Base-by-base conservation (phyloP, 192 early-diverging fungal genomes). In the Coemansia sp. region DNA sequence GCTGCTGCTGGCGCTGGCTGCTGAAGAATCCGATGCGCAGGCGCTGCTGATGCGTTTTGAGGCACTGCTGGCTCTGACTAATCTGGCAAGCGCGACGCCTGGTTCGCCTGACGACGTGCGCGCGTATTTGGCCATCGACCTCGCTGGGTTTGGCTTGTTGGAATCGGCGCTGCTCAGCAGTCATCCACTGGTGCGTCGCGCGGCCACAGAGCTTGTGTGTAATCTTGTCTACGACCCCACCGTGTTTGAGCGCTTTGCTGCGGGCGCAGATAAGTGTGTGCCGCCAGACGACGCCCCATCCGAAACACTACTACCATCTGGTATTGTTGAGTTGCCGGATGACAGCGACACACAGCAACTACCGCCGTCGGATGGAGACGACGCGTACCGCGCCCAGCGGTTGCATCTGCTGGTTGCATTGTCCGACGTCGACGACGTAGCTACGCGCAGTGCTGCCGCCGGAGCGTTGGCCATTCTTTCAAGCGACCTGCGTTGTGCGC, bases 41-140 rank as follows among this genome's bases (percentile, higher is more conserved):
- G 58, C 69, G 30, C 34, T 71, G 55, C 71, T 98, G 25, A 81
- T 86, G 34, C 86, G 89, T 55, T 98, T 98, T 63, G 96, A 98
- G 74, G 89, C 86, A 4, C 77, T 97, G 49, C 88, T 98, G 87
- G 96, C 93, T 0, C 74, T 98, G 25, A 98, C 96, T 0, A 98
- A 98, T 65, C 82, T 98, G 1, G 90, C 89, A 5, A 90, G 90
- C 49, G 82, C 88, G 56, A 57, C 60, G 10, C 72, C 68, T 0
- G 71, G 64, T 1, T 70, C 67, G 3, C 75, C 89, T 18, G 84
- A 89, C 55, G 84, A 87, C 44, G 81, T 94, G 7, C 83, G 92
- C 14, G 67, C 64, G 0, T 79, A 81, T 7, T 86, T 93, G 60
- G 77, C 78, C 23, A 74, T 83, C 25, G 69, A 83, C 19, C 81